Evolutionary conservation across 257 asterid species (phyloP).

Genomic region (Ilex aquifolium): DNA sequence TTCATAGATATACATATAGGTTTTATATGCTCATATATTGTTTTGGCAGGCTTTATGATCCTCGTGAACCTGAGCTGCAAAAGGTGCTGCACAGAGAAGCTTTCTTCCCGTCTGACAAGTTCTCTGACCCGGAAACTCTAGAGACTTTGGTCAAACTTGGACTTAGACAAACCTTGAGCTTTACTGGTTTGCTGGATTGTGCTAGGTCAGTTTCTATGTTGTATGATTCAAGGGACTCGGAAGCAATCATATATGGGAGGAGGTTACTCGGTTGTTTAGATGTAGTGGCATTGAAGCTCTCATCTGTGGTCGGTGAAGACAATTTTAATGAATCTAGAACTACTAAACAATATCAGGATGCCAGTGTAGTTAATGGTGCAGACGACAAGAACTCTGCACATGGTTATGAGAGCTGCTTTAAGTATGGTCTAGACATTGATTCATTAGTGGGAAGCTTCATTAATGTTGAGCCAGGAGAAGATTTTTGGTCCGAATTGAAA

Average conservation of each 20-base stretch:
- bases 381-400: conserved; percentile 25
- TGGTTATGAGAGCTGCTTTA: conserved; percentile 32
- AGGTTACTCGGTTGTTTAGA: conserved; percentile 72
- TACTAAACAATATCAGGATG: conserved; percentile 31
- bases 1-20: conserved; percentile 7
- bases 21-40: conserved; percentile 6
- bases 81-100: conserved; percentile 54
- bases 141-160: conserved; percentile 72
- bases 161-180: conserved; percentile 61
- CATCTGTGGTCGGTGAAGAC: conserved; percentile 30
- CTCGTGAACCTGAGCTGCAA: conserved; percentile 66
- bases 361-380: conserved; percentile 30
- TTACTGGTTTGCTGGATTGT: conserved; percentile 75
- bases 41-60: conserved; percentile 84
- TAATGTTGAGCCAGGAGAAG: conserved; percentile 51
- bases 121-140: conserved; percentile 60
- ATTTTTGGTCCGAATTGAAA: conserved; percentile 65
- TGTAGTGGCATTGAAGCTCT: conserved; percentile 43
- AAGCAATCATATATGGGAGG: conserved; percentile 43
- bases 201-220: conserved; percentile 78
- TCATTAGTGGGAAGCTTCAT: conserved; percentile 43
- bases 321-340: conserved; percentile 26
- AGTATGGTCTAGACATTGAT: conserved; percentile 33
- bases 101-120: conserved; percentile 76
- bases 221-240: conserved; percentile 41